Evolutionary conservation across 2,329 filamentous ascomycete genomes (phyloP).

Genomic region (Aspergillus arachidicola): DNA sequence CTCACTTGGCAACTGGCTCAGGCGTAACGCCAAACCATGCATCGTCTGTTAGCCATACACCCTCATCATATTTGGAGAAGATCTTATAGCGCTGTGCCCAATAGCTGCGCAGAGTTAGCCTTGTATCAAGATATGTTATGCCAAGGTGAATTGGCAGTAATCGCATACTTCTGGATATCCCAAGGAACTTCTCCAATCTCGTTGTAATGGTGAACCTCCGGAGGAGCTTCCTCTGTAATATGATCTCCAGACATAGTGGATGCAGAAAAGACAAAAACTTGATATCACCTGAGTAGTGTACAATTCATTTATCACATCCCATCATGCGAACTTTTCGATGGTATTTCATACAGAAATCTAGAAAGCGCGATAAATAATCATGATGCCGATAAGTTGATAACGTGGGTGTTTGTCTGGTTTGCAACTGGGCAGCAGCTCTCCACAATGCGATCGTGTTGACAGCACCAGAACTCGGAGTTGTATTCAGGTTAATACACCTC

Average conservation of each 20-base stretch:
- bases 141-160: conserved; percentile 10
- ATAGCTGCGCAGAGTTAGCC: conserved; percentile 61
- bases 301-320: not conserved
- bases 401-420: conserved; percentile 38
- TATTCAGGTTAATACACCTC: not conserved
- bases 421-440: conserved; percentile 26
- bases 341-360: not conserved
- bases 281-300: not conserved
- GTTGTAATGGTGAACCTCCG: conserved; percentile 69
- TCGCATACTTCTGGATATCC: conserved; percentile 79
- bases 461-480: not conserved
- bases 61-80: conserved; percentile 84
- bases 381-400: conserved; percentile 25
- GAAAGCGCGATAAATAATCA: conserved; percentile 15
- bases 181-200: conserved; percentile 71
- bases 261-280: not conserved
- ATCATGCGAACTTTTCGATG: not conserved
- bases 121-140: not conserved
- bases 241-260: conserved; percentile 30
- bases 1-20: conserved; percentile 82
- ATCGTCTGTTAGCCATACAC: conserved; percentile 86
- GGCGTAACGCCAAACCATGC: conserved; percentile 98
- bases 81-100: conserved; percentile 87
- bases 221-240: conserved; percentile 34
- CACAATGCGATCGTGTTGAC: conserved; percentile 21